A percentile compares a stretch with the other conserved stretches of the same genome.
phyloP scores from a whole-genome alignment of 73 alveolate genomes.

The Breviolum minutum region DNA sequence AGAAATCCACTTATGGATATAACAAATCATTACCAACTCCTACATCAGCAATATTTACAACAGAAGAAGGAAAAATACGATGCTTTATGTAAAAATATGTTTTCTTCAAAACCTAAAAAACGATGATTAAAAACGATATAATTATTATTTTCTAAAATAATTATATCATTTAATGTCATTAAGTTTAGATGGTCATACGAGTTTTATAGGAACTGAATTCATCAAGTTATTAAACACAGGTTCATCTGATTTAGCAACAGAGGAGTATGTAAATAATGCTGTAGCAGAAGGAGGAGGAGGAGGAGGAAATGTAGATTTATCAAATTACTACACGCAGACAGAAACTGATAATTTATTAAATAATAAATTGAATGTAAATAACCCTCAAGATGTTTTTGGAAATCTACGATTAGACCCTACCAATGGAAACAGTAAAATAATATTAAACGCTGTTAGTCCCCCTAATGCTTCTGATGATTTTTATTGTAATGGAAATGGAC shows the following conservation, averaged over 20 bases:
- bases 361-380: neutral
- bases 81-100: neutral
- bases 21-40: neutral
- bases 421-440: neutral
- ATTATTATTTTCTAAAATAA: neutral
- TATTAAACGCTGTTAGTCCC: neutral
- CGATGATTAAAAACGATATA: neutral
- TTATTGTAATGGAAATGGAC: neutral
- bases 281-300: conserved; percentile 24
- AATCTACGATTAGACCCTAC: neutral
- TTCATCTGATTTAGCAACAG: neutral
- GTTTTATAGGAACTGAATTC: neutral
- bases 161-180: neutral
- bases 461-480: neutral
- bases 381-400: neutral
- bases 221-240: neutral
- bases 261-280: neutral
- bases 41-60: conserved; percentile 2
- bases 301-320: neutral
- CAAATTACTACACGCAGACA: neutral
- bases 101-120: neutral
- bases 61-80: conserved; percentile 9
- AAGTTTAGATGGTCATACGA: neutral
- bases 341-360: neutral
- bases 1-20: neutral